Percentiles rank a stretch among this genome's conserved stretches.
phyloP scores from a whole-genome alignment of 176 grass and related monocot species.

The Saccharum spontaneum region DNA sequence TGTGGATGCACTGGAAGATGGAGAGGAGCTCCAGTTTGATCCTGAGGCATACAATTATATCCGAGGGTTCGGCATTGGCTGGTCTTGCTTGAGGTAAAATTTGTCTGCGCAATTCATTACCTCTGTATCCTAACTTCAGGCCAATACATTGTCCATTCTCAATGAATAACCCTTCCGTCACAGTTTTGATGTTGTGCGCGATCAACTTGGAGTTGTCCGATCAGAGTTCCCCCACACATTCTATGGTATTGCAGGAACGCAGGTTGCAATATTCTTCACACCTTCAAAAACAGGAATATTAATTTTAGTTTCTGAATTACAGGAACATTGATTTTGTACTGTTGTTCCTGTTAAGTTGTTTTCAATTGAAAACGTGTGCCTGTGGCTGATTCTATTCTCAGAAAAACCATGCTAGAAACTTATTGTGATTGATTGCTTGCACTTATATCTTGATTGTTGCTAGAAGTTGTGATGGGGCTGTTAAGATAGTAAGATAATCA shows the following conservation, averaged over 20 bases:
- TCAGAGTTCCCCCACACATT: slow-evolving; percentile 86
- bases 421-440: neutral
- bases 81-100: slow-evolving; percentile 86
- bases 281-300: neutral
- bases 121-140: neutral
- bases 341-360: too few relatives aligned
- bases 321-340: neutral
- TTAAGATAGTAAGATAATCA: neutral
- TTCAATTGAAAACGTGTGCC: too few relatives aligned
- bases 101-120: neutral
- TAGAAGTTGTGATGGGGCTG: neutral
- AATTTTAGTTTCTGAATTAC: neutral
- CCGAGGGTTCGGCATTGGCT: slow-evolving; percentile 69
- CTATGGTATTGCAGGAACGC: slow-evolving; percentile 86
- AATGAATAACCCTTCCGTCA: slow-evolving; percentile 1
- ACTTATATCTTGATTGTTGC: neutral
- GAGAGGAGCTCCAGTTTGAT: slow-evolving; percentile 95
- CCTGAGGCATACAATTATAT: slow-evolving; percentile 84
- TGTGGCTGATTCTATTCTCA: neutral
- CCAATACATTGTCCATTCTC: neutral
- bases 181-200: slow-evolving; percentile 83
- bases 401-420: neutral
- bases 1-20: slow-evolving; percentile 79
- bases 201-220: slow-evolving; percentile 77
- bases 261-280: slow-evolving; percentile 41